Evolutionary conservation across 495 filamentous ascomycete species (phyloP), one percentile per base, ranked within the genome.

Genomic region (Tetracladium marchalianum): DNA sequence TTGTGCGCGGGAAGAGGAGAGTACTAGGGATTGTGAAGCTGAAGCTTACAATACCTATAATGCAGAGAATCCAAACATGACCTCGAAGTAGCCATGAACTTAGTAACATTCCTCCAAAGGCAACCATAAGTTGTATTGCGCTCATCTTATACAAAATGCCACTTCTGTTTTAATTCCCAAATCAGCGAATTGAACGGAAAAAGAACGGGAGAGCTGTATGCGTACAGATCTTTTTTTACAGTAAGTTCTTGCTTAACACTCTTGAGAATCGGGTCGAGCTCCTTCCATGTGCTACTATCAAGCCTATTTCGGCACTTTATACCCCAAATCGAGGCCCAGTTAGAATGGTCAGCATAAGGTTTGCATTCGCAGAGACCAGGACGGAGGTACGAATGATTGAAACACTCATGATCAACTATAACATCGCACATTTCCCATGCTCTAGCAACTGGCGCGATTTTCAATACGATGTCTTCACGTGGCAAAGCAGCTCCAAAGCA

Each of bases 41-140:
- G 17, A 36, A 41, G 16, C 33, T n/a, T 12, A 19, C 7, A 13
- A 48, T 48, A 6, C 46, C 46, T 3, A 42, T 35, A 16, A 48
- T 18, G 16, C 46, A 48, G 18, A 35, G 46, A 2, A 48, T 11
- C 46, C 46, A 48, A 18, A 48, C 46, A 17, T 48, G 35, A 16
- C 31, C 24, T 12, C 46, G 46, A 11, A 48, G 46, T 24, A 41
- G 38, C 18, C 33, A 48, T 13, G 46, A 41, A 31, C 46, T 48
- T 6, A 48, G 15, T 6, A 10, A n/a, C 22, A 48, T 40, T 3
- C 16, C 39, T 5, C 41, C 22, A 12, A 47, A 47, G 13, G 2
- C 24, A 24, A 41, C 38, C 1, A 48, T 10, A 5, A 48, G 7
- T 36, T 22, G 17, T 2, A 15, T 15, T 35, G 46, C 46, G 11